Evolutionary conservation across 345 rosid genomes (phyloP), one percentile per base, ranked within the genome.

Genomic region (Microcos paniculata): DNA sequence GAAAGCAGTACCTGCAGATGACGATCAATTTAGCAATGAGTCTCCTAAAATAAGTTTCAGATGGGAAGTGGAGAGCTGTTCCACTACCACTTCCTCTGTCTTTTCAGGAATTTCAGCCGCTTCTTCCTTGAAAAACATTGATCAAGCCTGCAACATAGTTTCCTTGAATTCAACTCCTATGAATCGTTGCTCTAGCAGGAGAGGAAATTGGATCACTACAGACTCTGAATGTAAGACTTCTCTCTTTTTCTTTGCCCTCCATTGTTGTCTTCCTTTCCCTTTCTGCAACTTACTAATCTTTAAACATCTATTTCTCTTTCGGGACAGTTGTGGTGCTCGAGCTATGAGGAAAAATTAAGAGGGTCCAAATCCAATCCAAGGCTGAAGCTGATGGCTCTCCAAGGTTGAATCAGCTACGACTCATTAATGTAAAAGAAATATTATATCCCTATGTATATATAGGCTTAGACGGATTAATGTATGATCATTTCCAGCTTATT

Each of bases 181-280:
- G 24, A 79, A 61, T 73, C 70, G 53, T 8, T 77, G 72, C 59
- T 56, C 53, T 33, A 19, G 77, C 31, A 83, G 83, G 62, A 95
- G 82, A 87, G 93, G 87, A 52, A 95, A 87, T 53, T 95, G 99
- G 99, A 95, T 93, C 85, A 93, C 98, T 42, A 91, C 96, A 14
- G 98, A 95, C 71, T 78, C 99, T 23, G 98, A 93, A 65, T 95
- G 99, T 95, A 89, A 76, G 86, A 72, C 1, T 23, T 8, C 1
- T 35, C 2, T 26, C 9, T 45, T 28, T 26, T 35, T 71, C 0
- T 19, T 18, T 55, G 19, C 53, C n/a, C 1, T 19, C 45, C 45
- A 42, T 6, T 42, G 10, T 42, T 40, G 35, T 30, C 30, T 21
- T 33, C 59, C 35, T 8, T n/a, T 14, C 1, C 35, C 3, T 31